Conservation (phyloP, 129 eudicot species). For the Arctium minus region DNA sequence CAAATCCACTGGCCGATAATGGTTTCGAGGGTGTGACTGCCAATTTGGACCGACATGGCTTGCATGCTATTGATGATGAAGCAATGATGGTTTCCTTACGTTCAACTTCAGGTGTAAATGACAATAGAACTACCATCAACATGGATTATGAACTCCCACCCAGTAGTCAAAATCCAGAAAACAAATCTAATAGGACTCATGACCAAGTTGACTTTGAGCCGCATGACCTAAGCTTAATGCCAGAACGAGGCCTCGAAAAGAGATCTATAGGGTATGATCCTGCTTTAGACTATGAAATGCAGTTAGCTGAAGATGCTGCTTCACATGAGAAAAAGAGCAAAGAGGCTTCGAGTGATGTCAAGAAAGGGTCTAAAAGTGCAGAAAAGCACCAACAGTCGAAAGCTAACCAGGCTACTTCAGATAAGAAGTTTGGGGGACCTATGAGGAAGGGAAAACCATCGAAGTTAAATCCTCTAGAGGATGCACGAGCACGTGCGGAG, state of each 20-base stretch:
- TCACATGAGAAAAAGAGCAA: conserved; percentile 25
- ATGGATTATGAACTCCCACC: conserved; percentile 58
- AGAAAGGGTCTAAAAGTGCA: conserved; percentile 52
- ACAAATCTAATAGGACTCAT: conserved; percentile 22
- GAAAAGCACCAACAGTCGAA: conserved; percentile 52
- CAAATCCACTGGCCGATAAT: conserved; percentile 40
- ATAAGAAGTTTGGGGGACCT: conserved; percentile 50
- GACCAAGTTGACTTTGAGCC: conserved; percentile 54
- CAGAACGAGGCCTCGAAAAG: conserved; percentile 61
- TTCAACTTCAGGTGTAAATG: conserved; percentile 47
- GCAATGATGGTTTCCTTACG: conserved; percentile 59
- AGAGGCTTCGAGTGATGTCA: conserved; percentile 30
- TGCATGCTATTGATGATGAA: conserved; percentile 50
- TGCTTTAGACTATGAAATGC: conserved; percentile 77
- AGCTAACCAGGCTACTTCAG: conserved; percentile 27
- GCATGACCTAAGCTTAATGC: conserved; percentile 74
- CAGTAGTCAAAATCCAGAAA: conserved; percentile 30
- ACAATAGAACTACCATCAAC: conserved; percentile 44
- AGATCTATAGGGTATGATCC: conserved; percentile 51
- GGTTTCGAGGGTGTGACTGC: conserved; percentile 34
- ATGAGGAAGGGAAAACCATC: conserved; percentile 53
- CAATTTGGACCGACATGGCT: conserved; percentile 26
- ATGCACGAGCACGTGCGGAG: conserved; percentile 87
- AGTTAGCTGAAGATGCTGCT: conserved; percentile 31
- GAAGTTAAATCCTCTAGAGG: conserved; percentile 57